phyloP scores from a whole-genome alignment of 257 asterid species.

The Salvia splendens region DNA sequence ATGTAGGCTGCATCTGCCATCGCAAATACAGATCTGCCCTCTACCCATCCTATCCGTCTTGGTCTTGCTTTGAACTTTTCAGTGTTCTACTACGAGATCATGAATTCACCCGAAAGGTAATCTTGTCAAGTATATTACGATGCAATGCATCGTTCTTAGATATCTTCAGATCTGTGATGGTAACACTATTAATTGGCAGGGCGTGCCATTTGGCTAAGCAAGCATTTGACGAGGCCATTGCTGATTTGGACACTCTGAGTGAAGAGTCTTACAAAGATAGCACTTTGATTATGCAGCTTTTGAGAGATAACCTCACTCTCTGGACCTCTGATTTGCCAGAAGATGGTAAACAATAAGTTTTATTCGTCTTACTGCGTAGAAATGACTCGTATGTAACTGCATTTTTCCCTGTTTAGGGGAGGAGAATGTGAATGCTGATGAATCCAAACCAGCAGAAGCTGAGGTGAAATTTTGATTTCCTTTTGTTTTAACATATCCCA shows the following conservation, averaged over 20 bases:
- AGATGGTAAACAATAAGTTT: conserved; percentile 51
- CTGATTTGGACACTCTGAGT: conserved; percentile 84
- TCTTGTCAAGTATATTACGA: neutral
- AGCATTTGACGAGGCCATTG: conserved; percentile 92
- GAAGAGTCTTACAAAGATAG: conserved; percentile 97
- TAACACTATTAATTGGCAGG: conserved; percentile 39
- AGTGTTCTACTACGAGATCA: conserved; percentile 90
- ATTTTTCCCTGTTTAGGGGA: neutral
- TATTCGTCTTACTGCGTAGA: too few relatives aligned
- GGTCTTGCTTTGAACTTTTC: conserved; percentile 96
- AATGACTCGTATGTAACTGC: neutral
- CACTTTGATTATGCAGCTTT: conserved; percentile 90
- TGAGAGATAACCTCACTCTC: conserved; percentile 93
- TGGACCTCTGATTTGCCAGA: conserved; percentile 96
- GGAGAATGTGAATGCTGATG: conserved; percentile 44
- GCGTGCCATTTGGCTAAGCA: conserved; percentile 95
- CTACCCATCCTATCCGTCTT: conserved; percentile 96
- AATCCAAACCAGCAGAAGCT: conserved; percentile 50
- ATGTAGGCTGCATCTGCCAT: conserved; percentile 71
- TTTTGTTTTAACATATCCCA: neutral
- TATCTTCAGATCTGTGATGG: neutral
- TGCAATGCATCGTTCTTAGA: neutral
- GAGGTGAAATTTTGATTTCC: conserved; percentile 40
- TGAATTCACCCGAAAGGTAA: conserved; percentile 91
- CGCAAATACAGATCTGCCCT: conserved; percentile 77